These are phyloP conservation scores for Sphenostylis stenocarpa DNA, from an alignment of 306 rosid species.

Conservation along the genomic window DNA sequence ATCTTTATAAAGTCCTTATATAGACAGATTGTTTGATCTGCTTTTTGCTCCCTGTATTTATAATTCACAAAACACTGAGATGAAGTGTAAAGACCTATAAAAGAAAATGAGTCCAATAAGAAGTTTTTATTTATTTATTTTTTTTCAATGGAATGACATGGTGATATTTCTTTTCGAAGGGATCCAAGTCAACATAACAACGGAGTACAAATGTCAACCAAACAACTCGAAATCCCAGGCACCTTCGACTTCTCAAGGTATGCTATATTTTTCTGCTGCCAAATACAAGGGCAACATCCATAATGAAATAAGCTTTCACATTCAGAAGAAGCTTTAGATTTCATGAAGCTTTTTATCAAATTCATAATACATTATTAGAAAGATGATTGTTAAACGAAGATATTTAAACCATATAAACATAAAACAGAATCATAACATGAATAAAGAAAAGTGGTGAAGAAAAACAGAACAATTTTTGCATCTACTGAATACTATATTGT, in stretches of 20 bases:
- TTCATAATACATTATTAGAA: not conserved
- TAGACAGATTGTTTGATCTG: not conserved
- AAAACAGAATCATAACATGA: too few species aligned
- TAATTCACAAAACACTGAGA: not conserved
- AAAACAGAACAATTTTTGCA: too few species aligned
- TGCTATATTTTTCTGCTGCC: not conserved
- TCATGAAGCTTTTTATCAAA: not conserved
- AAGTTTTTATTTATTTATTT: not conserved
- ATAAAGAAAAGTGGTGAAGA: too few species aligned
- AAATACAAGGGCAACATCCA: not conserved
- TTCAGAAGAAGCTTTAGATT: not conserved
- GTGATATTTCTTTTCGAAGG: slow-evolving; percentile 7
- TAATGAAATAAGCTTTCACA: not conserved
- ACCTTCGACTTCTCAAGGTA: not conserved
- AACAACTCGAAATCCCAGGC: not conserved
- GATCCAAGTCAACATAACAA: slow-evolving; percentile 2
- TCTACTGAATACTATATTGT: too few species aligned
- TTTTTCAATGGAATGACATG: not conserved
- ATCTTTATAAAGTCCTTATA: not conserved
- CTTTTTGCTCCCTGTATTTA: not conserved
- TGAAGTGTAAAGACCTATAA: not conserved
- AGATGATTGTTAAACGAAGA: not conserved
- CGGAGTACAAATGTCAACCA: not conserved
- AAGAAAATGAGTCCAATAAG: not conserved
- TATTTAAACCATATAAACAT: too few species aligned